Evolutionary conservation across 2,329 filamentous ascomycete genomes (phyloP), one percentile per base, ranked within the genome.

Genomic region (Corynespora cassiicola): DNA sequence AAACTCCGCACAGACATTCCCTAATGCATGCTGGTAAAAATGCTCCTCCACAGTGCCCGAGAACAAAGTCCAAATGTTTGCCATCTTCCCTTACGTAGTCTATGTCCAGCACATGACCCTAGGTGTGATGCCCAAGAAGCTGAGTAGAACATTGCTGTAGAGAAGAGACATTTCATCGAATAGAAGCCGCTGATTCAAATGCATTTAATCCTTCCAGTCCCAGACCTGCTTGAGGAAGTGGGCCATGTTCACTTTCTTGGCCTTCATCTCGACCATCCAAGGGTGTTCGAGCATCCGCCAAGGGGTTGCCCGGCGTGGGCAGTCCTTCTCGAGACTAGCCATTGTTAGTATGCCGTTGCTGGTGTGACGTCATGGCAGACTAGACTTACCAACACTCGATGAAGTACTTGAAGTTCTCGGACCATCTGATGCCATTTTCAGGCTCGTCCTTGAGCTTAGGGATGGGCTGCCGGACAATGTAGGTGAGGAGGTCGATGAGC

Each of bases 251-350:
- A 99, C 94, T 56, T 94, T 89, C 77, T 96, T 97, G 37, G 83
- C 79, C 61, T 86, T 87, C 89, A 97, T 97, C 62, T 99, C 94
- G 26, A 89, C 76, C 86, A 99, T 96, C 94, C 94, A 99, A 2
- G 94, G 94, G 72, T 99, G 94, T 65, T 99, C 94, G 50, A 96
- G 82, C 91, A 99, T 99, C 61, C 92, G 88, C 94, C 94, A 99
- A 9, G 94, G 94, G 43, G 88, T 95, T 19, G 92, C 94, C 65
- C 94, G 81, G 61, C 91, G 84, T 41, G 79, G 80, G 14, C 89
- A 85, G 56, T 96, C 90, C 73, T 99, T 99, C 70, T 99, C 94
- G 41, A 99, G 80, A 74, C 94, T 97, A 40, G 32, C 21, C 14
- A 1, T 19, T 12, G 47, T 69, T 50, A 71, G 63, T 42, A 30